Conservation (phyloP, 352 stramenopile species). For the Phytophthora podocarpi region DNA sequence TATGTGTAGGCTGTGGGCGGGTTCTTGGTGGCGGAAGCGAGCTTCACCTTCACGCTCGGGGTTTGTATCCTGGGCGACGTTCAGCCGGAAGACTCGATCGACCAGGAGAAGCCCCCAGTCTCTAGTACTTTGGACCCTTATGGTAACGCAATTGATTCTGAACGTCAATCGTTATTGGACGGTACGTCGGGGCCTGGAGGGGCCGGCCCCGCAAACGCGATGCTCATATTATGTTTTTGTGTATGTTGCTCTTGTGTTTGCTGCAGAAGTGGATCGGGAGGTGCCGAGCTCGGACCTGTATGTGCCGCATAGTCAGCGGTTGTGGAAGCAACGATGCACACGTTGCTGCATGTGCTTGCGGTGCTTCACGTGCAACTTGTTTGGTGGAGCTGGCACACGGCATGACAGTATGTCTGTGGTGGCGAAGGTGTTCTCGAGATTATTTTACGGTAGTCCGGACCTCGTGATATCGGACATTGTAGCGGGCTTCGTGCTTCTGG, state of each 20-base stretch:
- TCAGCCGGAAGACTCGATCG: conserved; percentile 35
- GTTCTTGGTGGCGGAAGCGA: conserved; percentile 69
- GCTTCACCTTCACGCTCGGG: conserved; percentile 74
- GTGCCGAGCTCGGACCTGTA: conserved; percentile 84
- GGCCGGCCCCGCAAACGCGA: background rate
- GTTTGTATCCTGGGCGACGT: conserved; percentile 66
- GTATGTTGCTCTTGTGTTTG: conserved; percentile 13
- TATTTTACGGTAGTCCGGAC: conserved; percentile 88
- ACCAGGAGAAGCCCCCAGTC: conserved; percentile 32
- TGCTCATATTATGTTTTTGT: conserved; percentile 6
- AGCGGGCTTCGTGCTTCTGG: conserved; percentile 81
- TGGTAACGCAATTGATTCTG: conserved; percentile 74
- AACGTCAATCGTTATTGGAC: conserved; percentile 79
- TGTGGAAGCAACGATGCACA: conserved; percentile 81
- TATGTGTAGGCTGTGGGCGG: conserved; percentile 62
- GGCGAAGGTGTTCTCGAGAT: conserved; percentile 79
- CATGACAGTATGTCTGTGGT: conserved; percentile 90
- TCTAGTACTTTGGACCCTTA: conserved; percentile 44
- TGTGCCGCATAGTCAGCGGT: conserved; percentile 69
- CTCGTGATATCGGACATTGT: conserved; percentile 90
- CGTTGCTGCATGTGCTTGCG: conserved; percentile 79
- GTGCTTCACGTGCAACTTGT: conserved; percentile 89
- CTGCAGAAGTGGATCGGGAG: conserved; percentile 54
- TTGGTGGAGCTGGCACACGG: conserved; percentile 81
- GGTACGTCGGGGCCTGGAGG: conserved; percentile 45